These are phyloP conservation scores for Coemansia umbellata DNA, from an alignment of 192 early-diverging fungal genomes.

Conservation along the genomic window DNA sequence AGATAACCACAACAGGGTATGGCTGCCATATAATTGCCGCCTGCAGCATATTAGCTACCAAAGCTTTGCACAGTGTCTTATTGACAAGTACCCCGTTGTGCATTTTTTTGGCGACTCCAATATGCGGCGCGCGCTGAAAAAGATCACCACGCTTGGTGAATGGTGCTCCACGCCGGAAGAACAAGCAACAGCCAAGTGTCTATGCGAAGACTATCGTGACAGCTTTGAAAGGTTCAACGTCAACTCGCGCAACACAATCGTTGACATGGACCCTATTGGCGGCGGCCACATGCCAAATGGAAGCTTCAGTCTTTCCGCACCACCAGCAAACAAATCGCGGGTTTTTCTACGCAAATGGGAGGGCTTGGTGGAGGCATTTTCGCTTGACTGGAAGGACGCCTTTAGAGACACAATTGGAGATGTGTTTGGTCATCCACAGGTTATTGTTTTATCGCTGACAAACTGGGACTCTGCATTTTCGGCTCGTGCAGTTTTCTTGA, in stretches of 20 bases:
- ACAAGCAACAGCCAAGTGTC: slow-evolving; percentile 11
- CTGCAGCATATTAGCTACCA: slow-evolving; percentile 30
- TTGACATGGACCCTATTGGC: background rate
- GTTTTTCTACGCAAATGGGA: slow-evolving; percentile 2
- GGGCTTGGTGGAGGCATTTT: background rate
- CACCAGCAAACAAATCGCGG: slow-evolving; percentile 3
- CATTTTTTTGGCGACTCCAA: slow-evolving; percentile 55
- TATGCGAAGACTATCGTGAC: slow-evolving; percentile 47
- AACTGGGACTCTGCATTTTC: slow-evolving; percentile 51
- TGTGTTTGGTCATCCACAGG: slow-evolving; percentile 1
- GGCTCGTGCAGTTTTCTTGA: slow-evolving; percentile 11
- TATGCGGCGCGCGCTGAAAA: slow-evolving; percentile 46
- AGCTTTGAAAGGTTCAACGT: background rate
- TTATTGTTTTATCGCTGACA: slow-evolving; percentile 33
- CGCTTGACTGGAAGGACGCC: background rate
- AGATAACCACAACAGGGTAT: slow-evolving; percentile 28
- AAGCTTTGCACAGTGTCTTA: slow-evolving; percentile 33
- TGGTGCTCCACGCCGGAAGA: slow-evolving; percentile 32
- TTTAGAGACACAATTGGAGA: background rate
- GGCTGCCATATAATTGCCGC: slow-evolving; percentile 52
- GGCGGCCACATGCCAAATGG: background rate
- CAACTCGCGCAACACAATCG: background rate
- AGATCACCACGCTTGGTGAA: slow-evolving; percentile 36
- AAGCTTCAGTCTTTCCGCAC: background rate
- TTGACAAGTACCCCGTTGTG: slow-evolving; percentile 22